Evolutionary conservation across 148 eudicot genomes (phyloP).

Genomic region (Salicornia ramosissima): DNA sequence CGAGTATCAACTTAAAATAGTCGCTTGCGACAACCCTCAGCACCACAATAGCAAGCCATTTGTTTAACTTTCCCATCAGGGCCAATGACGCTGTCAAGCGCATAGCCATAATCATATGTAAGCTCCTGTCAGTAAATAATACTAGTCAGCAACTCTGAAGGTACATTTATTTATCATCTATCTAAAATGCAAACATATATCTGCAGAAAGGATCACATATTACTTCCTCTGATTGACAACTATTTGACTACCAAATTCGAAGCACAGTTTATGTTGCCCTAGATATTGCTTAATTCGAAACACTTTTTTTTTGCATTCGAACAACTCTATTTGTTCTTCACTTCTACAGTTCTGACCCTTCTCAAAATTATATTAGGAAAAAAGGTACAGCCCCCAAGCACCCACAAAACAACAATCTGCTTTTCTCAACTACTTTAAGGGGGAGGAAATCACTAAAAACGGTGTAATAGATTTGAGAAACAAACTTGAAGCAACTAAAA

Average conservation of each 20-base stretch:
- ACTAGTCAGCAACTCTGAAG: neutral
- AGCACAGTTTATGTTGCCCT: too few relatives aligned
- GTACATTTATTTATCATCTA: too few relatives aligned
- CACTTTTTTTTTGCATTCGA: too few relatives aligned
- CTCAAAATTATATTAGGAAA: too few relatives aligned
- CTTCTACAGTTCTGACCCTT: too few relatives aligned
- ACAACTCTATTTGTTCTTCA: too few relatives aligned
- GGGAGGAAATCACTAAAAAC: neutral
- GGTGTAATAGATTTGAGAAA: neutral
- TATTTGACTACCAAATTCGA: too few relatives aligned
- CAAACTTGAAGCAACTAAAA: neutral
- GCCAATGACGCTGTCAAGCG: slow-evolving; percentile 39
- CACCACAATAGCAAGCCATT: slow-evolving; percentile 45
- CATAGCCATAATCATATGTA: slow-evolving; percentile 44
- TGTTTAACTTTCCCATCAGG: slow-evolving; percentile 42
- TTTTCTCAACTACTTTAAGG: neutral
- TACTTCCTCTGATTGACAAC: too few relatives aligned
- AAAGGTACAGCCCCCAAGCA: too few relatives aligned
- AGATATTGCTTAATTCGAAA: too few relatives aligned
- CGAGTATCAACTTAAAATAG: neutral
- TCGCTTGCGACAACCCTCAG: slow-evolving; percentile 45
- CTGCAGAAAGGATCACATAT: too few relatives aligned
- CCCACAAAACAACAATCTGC: neutral
- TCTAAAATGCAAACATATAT: neutral
- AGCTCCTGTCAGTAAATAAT: slow-evolving; percentile 35